phyloP scores from a whole-genome alignment of 2,329 filamentous ascomycete genomes.

The Beauveria australis region DNA sequence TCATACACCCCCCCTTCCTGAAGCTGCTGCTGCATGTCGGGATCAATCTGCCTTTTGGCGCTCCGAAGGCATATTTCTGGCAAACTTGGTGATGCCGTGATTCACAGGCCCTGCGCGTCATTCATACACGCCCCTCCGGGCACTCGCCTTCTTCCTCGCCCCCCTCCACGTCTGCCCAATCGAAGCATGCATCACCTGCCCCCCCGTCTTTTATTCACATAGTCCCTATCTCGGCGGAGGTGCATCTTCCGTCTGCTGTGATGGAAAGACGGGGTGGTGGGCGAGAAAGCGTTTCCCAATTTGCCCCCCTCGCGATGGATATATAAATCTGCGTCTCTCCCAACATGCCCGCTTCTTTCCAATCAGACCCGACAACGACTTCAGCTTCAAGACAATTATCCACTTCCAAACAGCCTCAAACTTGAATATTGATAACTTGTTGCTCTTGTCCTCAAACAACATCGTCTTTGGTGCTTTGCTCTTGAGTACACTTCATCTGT shows the following conservation, averaged over 20 bases:
- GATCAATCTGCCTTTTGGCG: neutral
- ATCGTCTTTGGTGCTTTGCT: neutral
- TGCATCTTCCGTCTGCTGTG: neutral
- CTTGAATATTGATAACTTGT: neutral
- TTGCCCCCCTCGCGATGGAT: neutral
- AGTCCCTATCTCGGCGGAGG: neutral
- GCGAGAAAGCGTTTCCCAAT: neutral
- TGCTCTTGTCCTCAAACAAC: neutral
- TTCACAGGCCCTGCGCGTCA: neutral
- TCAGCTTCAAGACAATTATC: neutral
- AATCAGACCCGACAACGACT: neutral
- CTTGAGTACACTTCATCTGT: neutral
- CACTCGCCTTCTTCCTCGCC: neutral
- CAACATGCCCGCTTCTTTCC: neutral
- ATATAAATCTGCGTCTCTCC: neutral
- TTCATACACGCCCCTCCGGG: neutral
- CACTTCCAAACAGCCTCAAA: neutral
- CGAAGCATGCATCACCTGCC: neutral
- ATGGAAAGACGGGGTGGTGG: neutral
- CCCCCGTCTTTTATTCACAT: slow-evolving; percentile 1
- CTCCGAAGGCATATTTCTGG: neutral
- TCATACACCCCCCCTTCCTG: neutral
- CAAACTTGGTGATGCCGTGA: neutral
- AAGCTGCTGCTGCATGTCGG: neutral
- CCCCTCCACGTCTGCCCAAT: neutral